phyloP scores from a whole-genome alignment of 2,329 filamentous ascomycete species.

The Colletotrichum lindemuthianum region DNA sequence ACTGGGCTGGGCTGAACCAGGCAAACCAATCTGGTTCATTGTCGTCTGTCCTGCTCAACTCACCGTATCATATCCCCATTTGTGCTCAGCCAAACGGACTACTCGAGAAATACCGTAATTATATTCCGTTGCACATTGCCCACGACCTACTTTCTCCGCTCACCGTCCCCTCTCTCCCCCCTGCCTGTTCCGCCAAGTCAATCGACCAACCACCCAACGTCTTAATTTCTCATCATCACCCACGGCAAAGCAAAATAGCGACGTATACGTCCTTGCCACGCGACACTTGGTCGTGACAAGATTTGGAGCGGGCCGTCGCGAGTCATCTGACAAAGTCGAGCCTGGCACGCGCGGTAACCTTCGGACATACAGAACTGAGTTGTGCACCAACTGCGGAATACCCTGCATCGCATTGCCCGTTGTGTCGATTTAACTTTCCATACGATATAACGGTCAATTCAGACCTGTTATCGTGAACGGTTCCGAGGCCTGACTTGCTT shows the following conservation, averaged over 20 bases:
- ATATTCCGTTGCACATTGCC: too few species aligned
- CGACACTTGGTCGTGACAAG: conserved; percentile 7
- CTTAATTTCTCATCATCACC: background rate
- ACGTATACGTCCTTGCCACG: background rate
- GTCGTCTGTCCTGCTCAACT: too few species aligned
- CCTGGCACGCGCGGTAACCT: conserved; percentile 29
- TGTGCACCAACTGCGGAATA: too few species aligned
- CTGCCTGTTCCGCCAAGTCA: too few species aligned
- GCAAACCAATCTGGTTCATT: conserved; percentile 3
- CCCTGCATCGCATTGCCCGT: too few species aligned
- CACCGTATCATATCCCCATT: too few species aligned
- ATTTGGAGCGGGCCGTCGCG: conserved; percentile 34
- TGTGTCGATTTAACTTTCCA: too few species aligned
- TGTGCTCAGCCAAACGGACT: too few species aligned
- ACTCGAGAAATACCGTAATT: too few species aligned
- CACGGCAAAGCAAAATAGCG: background rate
- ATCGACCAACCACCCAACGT: background rate
- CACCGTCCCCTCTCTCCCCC: background rate
- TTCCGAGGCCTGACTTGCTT: too few species aligned
- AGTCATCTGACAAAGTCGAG: conserved; percentile 31
- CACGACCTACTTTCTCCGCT: background rate
- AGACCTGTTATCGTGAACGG: too few species aligned
- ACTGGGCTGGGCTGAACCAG: conserved; percentile 11
- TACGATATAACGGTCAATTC: too few species aligned
- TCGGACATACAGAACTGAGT: conserved; percentile 21